Evolutionary conservation across 73 alveolate genomes (phyloP).

Genomic region (Tetrahymena borealis): DNA sequence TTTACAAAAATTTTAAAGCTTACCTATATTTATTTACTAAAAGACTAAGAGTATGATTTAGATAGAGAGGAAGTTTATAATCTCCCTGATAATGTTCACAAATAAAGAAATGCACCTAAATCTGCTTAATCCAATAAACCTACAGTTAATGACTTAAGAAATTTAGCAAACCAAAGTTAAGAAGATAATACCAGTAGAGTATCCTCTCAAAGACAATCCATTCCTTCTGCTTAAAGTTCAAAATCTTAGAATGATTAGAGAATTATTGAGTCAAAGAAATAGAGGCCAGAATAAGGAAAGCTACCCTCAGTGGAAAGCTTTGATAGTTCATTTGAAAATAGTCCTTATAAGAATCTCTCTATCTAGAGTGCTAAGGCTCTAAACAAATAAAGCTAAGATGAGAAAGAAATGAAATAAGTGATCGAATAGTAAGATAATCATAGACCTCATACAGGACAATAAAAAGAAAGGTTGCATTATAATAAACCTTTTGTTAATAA

Average conservation of each 20-base stretch:
- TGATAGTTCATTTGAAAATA: background rate
- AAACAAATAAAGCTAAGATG: background rate
- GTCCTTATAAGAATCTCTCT: background rate
- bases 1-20: background rate
- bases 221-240: background rate
- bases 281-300: background rate
- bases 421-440: background rate
- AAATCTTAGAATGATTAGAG: background rate
- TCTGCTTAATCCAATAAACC: constrained; percentile 5
- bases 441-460: background rate
- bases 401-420: background rate
- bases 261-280: background rate
- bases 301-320: background rate
- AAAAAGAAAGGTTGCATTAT: background rate
- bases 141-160: constrained; percentile 10
- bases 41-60: background rate
- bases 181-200: background rate
- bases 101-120: background rate
- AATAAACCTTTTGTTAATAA: background rate
- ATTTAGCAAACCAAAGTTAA: background rate
- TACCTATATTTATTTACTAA: background rate
- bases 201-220: background rate
- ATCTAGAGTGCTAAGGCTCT: background rate
- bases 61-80: constrained; percentile 25
- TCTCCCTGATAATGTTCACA: constrained; percentile 22